phyloP scores from a whole-genome alignment of 768 basidiomycete genomes.

The Lactarius akahatsu region DNA sequence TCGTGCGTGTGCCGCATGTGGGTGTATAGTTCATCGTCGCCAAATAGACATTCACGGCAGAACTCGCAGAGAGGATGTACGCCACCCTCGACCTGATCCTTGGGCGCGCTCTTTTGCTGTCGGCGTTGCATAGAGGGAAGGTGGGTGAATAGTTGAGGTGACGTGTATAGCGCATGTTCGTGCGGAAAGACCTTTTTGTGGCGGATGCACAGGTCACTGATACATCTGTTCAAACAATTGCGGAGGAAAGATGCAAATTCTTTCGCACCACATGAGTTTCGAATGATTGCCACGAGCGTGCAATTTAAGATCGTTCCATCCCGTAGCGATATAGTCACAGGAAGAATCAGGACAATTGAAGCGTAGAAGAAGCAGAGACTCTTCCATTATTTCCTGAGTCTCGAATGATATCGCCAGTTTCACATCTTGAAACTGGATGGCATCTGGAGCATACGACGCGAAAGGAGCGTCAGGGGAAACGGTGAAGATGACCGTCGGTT shows the following conservation, averaged over 20 bases:
- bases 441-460: constrained; percentile 53
- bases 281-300: constrained; percentile 78
- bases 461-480: constrained; percentile 60
- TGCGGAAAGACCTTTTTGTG: constrained; percentile 94
- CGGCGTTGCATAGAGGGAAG: constrained; percentile 66
- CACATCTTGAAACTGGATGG: constrained; percentile 62
- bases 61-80: constrained; percentile 82
- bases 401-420: constrained; percentile 85
- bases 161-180: constrained; percentile 84
- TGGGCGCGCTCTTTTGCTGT: constrained; percentile 40
- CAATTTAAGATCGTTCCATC: constrained; percentile 87
- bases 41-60: constrained; percentile 89
- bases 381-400: constrained; percentile 92
- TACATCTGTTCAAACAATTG: not conserved
- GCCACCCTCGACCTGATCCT: constrained; percentile 66
- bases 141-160: constrained; percentile 63
- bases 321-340: constrained; percentile 80
- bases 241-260: not conserved
- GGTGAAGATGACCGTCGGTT: constrained; percentile 75
- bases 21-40: constrained; percentile 88
- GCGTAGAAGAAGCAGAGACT: constrained; percentile 83
- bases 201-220: constrained; percentile 81
- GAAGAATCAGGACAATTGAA: constrained; percentile 90
- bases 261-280: constrained; percentile 76
- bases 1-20: constrained; percentile 95